Percentiles rank a stretch among this genome's conserved stretches.
Evolutionary conservation across 2,329 filamentous ascomycete genomes (phyloP).

Genomic region (Nemania sp.): DNA sequence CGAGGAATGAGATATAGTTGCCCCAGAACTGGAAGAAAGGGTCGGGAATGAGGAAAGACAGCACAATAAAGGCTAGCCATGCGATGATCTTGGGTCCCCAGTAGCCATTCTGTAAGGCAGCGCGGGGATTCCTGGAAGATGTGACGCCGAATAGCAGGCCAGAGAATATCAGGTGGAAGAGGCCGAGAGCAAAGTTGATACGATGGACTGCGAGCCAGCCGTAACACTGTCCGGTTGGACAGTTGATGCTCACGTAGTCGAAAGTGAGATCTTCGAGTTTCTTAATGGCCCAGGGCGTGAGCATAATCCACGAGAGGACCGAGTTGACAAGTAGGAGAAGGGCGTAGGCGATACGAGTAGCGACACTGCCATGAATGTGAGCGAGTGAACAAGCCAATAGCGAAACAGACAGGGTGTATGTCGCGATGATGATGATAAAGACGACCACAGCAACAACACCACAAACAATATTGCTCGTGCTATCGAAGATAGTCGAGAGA

Average conservation of each 20-base stretch:
- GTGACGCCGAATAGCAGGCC: slow-evolving; percentile 83
- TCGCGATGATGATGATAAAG: background rate
- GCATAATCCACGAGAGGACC: slow-evolving; percentile 97
- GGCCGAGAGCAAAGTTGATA: slow-evolving; percentile 94
- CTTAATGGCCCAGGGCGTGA: slow-evolving; percentile 97
- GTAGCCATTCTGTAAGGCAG: slow-evolving; percentile 93
- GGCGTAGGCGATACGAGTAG: slow-evolving; percentile 94
- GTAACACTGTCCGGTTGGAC: slow-evolving; percentile 86
- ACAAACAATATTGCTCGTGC: too few species aligned
- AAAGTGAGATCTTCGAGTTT: slow-evolving; percentile 90
- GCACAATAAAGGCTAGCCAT: slow-evolving; percentile 83
- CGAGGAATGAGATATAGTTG: slow-evolving; percentile 85
- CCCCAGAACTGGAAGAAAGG: slow-evolving; percentile 94
- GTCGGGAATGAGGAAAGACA: slow-evolving; percentile 96
- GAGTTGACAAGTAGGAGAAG: slow-evolving; percentile 95
- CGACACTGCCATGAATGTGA: slow-evolving; percentile 65
- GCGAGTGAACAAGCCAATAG: background rate
- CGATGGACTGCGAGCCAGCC: slow-evolving; percentile 96
- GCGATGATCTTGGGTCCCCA: slow-evolving; percentile 95
- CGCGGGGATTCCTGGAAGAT: slow-evolving; percentile 83
- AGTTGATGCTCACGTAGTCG: slow-evolving; percentile 95
- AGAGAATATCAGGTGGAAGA: slow-evolving; percentile 89
- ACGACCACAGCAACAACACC: too few species aligned
- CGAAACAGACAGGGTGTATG: too few species aligned
- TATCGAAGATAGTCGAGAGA: too few species aligned